These are phyloP conservation scores for Colletotrichum melonis DNA, from an alignment of 2,329 filamentous ascomycete species.

Conservation along the genomic window DNA sequence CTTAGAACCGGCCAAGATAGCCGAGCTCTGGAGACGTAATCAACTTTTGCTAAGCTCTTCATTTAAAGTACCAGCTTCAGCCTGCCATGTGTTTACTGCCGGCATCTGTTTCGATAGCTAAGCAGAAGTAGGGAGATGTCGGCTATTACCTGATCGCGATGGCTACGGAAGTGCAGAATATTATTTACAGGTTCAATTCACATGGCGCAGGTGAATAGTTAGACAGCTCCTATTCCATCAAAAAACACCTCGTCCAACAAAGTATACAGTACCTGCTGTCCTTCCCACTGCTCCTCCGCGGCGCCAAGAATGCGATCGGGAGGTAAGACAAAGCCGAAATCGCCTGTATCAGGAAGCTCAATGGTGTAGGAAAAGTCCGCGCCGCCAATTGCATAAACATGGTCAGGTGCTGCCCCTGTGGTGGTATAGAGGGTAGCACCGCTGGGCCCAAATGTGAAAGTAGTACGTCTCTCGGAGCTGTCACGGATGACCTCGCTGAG, in stretches of 20 bases:
- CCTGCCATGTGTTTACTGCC: too few species aligned
- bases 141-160: too few species aligned
- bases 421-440: conserved; percentile 51
- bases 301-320: conserved; percentile 49
- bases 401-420: conserved; percentile 45
- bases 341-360: conserved; percentile 47
- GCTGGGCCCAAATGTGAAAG: conserved; percentile 50
- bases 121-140: too few species aligned
- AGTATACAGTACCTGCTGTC: conserved; percentile 46
- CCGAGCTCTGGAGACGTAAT: too few species aligned
- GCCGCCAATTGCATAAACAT: conserved; percentile 41
- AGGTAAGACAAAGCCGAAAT: conserved; percentile 51
- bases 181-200: too few species aligned
- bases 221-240: conserved; percentile 43
- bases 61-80: too few species aligned
- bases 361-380: conserved; percentile 54
- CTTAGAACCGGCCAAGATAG: too few species aligned
- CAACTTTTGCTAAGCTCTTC: too few species aligned
- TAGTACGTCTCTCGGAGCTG: conserved; percentile 47
- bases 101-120: too few species aligned
- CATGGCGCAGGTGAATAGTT: background rate
- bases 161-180: too few species aligned
- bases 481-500: conserved; percentile 46
- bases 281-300: conserved; percentile 49
- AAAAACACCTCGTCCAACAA: conserved; percentile 50